These are phyloP conservation scores for Staphylotrichum longicolle DNA, from an alignment of 495 filamentous ascomycete genomes.

Conservation along the genomic window DNA sequence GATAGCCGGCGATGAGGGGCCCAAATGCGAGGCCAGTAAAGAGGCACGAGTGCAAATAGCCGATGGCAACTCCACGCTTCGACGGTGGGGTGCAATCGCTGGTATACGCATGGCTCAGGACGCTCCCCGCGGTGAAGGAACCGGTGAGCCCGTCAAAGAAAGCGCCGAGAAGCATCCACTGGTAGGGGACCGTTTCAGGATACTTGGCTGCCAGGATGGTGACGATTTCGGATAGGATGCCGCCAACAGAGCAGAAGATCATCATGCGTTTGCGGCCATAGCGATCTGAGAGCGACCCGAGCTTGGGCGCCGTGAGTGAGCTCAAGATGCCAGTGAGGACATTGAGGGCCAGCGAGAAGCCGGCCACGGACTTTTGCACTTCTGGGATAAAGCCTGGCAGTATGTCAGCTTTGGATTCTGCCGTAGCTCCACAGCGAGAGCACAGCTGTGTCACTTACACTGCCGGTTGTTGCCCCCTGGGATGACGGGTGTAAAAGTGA, in stretches of 20 bases:
- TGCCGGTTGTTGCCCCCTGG: constrained; percentile 67
- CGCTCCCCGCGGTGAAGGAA: constrained; percentile 79
- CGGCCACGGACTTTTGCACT: constrained; percentile 70
- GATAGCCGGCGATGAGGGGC: constrained; percentile 71
- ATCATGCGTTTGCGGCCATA: constrained; percentile 77
- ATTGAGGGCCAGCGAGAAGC: constrained; percentile 70
- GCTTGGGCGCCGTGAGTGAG: constrained; percentile 73
- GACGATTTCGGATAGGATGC: constrained; percentile 66
- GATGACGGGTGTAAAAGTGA: constrained; percentile 61
- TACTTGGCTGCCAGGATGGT: constrained; percentile 73
- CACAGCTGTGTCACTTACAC: constrained; percentile 42
- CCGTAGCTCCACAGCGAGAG: no score
- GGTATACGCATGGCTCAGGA: constrained; percentile 78
- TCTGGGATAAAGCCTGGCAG: constrained; percentile 45
- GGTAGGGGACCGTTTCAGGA: constrained; percentile 66
- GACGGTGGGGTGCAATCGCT: constrained; percentile 82
- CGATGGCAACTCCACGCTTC: constrained; percentile 79
- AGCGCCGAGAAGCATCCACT: constrained; percentile 70
- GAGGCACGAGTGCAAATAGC: constrained; percentile 81
- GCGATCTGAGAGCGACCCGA: constrained; percentile 84
- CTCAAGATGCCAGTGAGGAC: constrained; percentile 68
- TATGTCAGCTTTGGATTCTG: no score
- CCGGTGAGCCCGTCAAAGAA: constrained; percentile 79
- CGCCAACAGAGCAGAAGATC: constrained; percentile 62
- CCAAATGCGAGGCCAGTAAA: constrained; percentile 85